Conservation (phyloP, 495 filamentous ascomycete species). For the Penicillium mononematosum region DNA sequence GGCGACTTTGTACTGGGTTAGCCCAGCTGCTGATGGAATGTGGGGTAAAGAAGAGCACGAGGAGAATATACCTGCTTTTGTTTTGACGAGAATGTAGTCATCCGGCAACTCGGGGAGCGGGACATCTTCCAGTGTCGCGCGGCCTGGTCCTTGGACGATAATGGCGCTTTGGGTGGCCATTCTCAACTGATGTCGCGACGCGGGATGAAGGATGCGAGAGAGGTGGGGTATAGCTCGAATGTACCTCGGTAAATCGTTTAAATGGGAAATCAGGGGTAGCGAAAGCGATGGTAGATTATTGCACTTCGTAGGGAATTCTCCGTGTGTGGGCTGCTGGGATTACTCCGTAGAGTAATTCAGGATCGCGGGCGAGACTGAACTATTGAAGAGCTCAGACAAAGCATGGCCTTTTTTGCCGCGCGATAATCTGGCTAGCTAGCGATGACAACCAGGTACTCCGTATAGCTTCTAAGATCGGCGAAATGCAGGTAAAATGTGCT, state of each 20-base stretch:
- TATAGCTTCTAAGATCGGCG: background rate
- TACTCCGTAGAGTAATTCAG: background rate
- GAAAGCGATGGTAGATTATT: background rate
- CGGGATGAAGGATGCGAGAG: background rate
- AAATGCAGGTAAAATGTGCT: background rate
- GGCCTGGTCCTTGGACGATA: conserved; percentile 17
- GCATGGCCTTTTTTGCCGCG: background rate
- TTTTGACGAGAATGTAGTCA: conserved; percentile 49
- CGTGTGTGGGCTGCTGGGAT: background rate
- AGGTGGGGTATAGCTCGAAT: background rate
- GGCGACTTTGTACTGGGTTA: conserved; percentile 34
- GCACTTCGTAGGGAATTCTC: background rate
- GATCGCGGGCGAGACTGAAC: background rate
- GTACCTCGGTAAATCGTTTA: conserved; percentile 6
- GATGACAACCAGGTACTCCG: background rate
- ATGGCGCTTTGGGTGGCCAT: conserved; percentile 22
- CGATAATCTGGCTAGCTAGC: background rate
- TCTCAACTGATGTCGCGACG: background rate
- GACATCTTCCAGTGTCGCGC: conserved; percentile 17
- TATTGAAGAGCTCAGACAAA: conserved; percentile 1
- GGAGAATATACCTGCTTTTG: conserved; percentile 25
- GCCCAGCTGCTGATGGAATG: background rate
- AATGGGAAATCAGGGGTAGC: conserved; percentile 2
- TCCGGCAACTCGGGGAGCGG: conserved; percentile 32
- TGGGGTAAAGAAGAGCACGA: background rate